A percentile compares a stretch with the other conserved stretches of the same genome.
These are phyloP conservation scores for Solanum hybrid DNA, from an alignment of 305 asterid species.

Conservation along the genomic window DNA sequence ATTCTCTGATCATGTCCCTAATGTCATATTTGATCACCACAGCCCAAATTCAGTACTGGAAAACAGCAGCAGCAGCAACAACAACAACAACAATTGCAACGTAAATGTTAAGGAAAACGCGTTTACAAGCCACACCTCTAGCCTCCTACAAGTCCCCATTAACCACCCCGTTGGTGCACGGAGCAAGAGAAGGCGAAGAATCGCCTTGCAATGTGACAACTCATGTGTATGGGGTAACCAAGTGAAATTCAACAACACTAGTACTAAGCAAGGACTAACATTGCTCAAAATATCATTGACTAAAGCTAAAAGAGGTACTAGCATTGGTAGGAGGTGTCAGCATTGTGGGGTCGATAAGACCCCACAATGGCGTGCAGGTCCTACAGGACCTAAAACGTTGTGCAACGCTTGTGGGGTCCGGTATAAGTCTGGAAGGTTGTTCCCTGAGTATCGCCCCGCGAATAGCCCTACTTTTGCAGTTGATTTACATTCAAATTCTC, in stretches of 20 bases:
- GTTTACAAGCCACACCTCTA: slow-evolving; percentile 26
- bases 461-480: slow-evolving; percentile 37
- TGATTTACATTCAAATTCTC: slow-evolving; percentile 40
- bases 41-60: slow-evolving; percentile 76
- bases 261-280: slow-evolving; percentile 10
- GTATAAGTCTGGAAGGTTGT: slow-evolving; percentile 45
- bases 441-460: slow-evolving; percentile 58
- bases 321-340: slow-evolving; percentile 44
- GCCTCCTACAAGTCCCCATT: slow-evolving; percentile 39
- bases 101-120: slow-evolving; percentile 13
- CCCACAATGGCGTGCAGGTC: slow-evolving; percentile 58
- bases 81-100: slow-evolving; percentile 19
- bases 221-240: slow-evolving; percentile 14
- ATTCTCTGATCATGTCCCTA: slow-evolving; percentile 19
- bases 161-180: slow-evolving; percentile 44
- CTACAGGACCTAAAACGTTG: slow-evolving; percentile 45
- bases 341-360: slow-evolving; percentile 46
- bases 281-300: slow-evolving; percentile 14
- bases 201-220: slow-evolving; percentile 15
- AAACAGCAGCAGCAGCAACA: slow-evolving; percentile 29
- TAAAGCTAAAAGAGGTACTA: slow-evolving; percentile 1
- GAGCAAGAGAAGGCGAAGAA: slow-evolving; percentile 30
- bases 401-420: slow-evolving; percentile 62
- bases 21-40: slow-evolving; percentile 35
- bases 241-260: slow-evolving; percentile 10